phyloP scores from a whole-genome alignment of 2,329 filamentous ascomycete species.

The Taxawa tesnikishii region DNA sequence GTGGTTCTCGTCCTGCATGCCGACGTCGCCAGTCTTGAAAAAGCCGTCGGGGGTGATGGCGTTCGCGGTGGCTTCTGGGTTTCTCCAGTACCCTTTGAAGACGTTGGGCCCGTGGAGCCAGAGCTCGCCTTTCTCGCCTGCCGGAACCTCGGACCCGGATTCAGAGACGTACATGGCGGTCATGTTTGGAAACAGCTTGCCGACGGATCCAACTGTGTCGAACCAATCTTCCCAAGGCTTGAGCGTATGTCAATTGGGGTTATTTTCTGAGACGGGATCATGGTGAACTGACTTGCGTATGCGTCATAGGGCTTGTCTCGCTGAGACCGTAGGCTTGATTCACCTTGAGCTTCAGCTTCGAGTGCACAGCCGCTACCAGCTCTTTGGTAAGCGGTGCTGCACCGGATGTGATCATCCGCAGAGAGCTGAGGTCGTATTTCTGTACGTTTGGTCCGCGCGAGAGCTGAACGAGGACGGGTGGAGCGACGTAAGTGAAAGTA shows the following conservation, averaged over 20 bases:
- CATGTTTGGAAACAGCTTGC: constrained; percentile 65
- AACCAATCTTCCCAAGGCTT: constrained; percentile 63
- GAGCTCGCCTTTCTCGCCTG: constrained; percentile 46
- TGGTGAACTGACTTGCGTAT: too few relatives aligned
- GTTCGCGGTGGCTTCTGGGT: constrained; percentile 55
- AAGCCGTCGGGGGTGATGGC: constrained; percentile 66
- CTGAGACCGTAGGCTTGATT: too few relatives aligned
- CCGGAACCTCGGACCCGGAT: constrained; percentile 45
- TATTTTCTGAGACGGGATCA: too few relatives aligned
- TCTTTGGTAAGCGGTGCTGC: constrained; percentile 30
- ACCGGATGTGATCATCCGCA: constrained; percentile 24
- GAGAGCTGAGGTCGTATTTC: constrained; percentile 18
- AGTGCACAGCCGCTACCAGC: too few relatives aligned
- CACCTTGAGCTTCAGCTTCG: too few relatives aligned
- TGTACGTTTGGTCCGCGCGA: constrained; percentile 23
- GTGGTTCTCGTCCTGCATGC: constrained; percentile 61
- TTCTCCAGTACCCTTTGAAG: constrained; percentile 68
- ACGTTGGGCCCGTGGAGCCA: constrained; percentile 72
- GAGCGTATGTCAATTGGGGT: too few relatives aligned
- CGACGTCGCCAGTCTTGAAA: constrained; percentile 85
- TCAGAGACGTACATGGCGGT: constrained; percentile 66
- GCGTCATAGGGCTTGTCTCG: too few relatives aligned
- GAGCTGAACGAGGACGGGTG: constrained; percentile 25
- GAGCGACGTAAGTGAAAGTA: constrained; percentile 27
- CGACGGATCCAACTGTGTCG: constrained; percentile 64